phyloP scores from a whole-genome alignment of 2,329 filamentous ascomycete species.

The Xylaria sp. region DNA sequence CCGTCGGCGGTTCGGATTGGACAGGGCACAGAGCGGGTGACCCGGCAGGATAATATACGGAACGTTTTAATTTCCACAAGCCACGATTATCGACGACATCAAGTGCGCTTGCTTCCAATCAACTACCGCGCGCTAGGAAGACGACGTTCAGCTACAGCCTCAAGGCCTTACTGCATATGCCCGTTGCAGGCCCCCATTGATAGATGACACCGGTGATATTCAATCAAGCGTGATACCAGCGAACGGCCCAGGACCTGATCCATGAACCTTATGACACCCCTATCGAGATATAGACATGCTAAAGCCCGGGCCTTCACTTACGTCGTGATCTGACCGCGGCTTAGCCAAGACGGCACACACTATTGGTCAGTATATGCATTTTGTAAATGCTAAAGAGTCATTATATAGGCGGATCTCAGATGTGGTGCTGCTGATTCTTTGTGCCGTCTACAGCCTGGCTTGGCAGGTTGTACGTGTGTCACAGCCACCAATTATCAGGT shows the following conservation, averaged over 20 bases:
- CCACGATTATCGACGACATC: conserved; percentile 23
- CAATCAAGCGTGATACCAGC: conserved; percentile 5
- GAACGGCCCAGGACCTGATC: conserved; percentile 17
- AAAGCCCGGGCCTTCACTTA: not conserved
- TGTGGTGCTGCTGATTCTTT: conserved; percentile 24
- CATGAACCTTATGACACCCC: conserved; percentile 13
- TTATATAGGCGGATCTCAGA: conserved; percentile 18
- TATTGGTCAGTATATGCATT: conserved; percentile 6
- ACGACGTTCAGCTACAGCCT: conserved; percentile 31
- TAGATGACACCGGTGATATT: conserved; percentile 13
- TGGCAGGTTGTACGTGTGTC: conserved; percentile 25
- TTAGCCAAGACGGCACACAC: not conserved
- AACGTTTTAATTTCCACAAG: conserved; percentile 26
- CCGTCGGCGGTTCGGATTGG: conserved; percentile 16
- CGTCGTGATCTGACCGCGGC: not conserved
- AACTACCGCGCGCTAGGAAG: conserved; percentile 35
- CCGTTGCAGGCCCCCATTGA: not conserved
- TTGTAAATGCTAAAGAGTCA: conserved; percentile 10
- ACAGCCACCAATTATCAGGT: conserved; percentile 17
- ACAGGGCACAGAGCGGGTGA: conserved; percentile 35
- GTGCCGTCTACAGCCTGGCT: conserved; percentile 14
- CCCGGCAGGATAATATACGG: conserved; percentile 38
- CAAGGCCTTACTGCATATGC: conserved; percentile 17
- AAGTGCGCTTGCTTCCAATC: conserved; percentile 9
- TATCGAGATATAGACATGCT: conserved; percentile 5